Base-by-base conservation (phyloP, 345 rosid genomes). In the Arabis hirsuta region DNA sequence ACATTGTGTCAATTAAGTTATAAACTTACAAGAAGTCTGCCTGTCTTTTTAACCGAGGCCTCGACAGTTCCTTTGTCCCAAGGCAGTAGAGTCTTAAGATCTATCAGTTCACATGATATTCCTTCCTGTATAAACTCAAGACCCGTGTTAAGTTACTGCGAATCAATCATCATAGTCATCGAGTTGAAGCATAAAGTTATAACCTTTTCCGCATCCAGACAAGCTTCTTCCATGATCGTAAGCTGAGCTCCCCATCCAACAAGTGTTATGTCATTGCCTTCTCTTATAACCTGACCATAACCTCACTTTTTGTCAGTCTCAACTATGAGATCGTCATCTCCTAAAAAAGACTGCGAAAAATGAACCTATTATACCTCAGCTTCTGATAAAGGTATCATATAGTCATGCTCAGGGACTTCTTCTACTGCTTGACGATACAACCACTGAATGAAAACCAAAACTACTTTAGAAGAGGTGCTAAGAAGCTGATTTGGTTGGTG, bases 181-280 rank as follows among this genome's bases (percentile, higher is more conserved):
- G 9, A 26, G 43, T 12, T 59, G 65, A 27, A 56, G 46, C 13
- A 46, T 47, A 63, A 27, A 58, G 50, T 13, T 20, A 14, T 34
- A 73, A 85, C 97, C 82, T 87, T 87, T 78, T 87, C 90, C 0
- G 97, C 97, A 26, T 87, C 96, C 27, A 69, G 55, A 60, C 97
- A 88, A 65, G 98, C 97, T 71, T 90, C 86, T 68, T 90, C 94
- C 94, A 93, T 87, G 14, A 90, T 16, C 4, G 98, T 73, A 45
- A 93, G 89, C 67, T 93, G 98, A 14, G 97, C 96, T 78, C 97
- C 96, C 98, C 98, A 93, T 56, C 98, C 96, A 31, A 93, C 94
- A 46, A 93, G 81, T 12, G 98, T 87, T 73, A 93, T 88, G 79
- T 93, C 97, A 54, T 68, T 86, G 76, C 97, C 98, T 78, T 90